These are phyloP conservation scores for Dactylellina leptospora DNA, from an alignment of 2,329 filamentous ascomycete genomes.

Conservation along the genomic window DNA sequence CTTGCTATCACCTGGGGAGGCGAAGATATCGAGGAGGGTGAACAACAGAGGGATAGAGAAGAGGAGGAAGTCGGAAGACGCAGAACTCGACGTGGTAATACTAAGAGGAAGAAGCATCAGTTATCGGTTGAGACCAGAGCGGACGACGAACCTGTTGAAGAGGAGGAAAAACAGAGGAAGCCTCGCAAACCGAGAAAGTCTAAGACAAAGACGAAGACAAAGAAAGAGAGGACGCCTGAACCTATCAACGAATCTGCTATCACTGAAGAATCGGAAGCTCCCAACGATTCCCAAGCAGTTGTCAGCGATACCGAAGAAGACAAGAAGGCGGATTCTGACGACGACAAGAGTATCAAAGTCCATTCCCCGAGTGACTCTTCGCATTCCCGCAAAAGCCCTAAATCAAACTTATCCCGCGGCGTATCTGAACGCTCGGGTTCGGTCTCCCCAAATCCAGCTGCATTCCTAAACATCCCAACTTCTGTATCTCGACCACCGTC, in stretches of 20 bases:
- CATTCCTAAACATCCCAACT: conserved; percentile 42
- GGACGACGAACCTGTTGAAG: conserved; percentile 32
- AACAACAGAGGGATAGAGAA: conserved; percentile 26
- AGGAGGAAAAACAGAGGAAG: conserved; percentile 33
- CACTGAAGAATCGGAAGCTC: conserved; percentile 42
- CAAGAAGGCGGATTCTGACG: conserved; percentile 31
- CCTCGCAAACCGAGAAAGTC: conserved; percentile 37
- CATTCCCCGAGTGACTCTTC: conserved; percentile 41
- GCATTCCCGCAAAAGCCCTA: conserved; percentile 10
- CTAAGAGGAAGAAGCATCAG: conserved; percentile 45
- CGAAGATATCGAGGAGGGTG: conserved; percentile 48
- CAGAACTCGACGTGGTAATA: conserved; percentile 17
- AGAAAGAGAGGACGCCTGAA: conserved; percentile 27
- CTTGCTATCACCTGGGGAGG: conserved; percentile 52
- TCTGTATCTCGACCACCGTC: conserved; percentile 49
- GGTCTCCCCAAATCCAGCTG: conserved; percentile 30
- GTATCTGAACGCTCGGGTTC: conserved; percentile 33
- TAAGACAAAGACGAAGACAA: conserved; percentile 27
- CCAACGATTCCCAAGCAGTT: conserved; percentile 45
- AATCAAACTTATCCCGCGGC: conserved; percentile 4
- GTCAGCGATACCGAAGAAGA: conserved; percentile 43
- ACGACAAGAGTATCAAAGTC: conserved; percentile 45
- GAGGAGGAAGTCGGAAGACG: conserved; percentile 22
- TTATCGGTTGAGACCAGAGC: conserved; percentile 47
- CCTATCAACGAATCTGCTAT: conserved; percentile 45